Evolutionary conservation across 2,329 filamentous ascomycete species (phyloP).

Genomic region (Neofusicoccum umdonicola): DNA sequence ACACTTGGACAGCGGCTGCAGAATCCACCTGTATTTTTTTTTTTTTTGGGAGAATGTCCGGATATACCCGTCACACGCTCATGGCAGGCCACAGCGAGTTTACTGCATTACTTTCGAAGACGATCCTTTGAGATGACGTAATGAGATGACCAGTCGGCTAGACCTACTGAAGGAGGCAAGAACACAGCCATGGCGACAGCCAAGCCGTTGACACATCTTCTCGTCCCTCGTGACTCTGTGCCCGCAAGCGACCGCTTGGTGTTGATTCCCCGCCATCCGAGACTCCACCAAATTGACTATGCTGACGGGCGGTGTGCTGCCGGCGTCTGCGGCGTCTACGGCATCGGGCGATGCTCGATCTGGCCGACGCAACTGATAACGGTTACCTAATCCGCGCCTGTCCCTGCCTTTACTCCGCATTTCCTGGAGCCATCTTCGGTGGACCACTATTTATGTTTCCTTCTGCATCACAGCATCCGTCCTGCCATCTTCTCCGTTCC

Average conservation of each 20-base stretch:
- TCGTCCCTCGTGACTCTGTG: neutral
- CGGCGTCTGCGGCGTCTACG: neutral
- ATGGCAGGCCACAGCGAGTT: constrained; percentile 2
- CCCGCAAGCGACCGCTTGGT: too few species aligned
- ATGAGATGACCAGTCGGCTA: neutral
- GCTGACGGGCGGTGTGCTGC: neutral
- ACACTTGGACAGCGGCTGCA: too few species aligned
- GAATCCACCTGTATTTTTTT: too few species aligned
- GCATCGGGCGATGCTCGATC: neutral
- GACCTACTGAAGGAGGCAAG: neutral
- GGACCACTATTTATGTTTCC: neutral
- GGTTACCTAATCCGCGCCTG: neutral
- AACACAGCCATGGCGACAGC: neutral
- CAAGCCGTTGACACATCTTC: too few species aligned
- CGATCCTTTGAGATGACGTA: neutral
- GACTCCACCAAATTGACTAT: neutral
- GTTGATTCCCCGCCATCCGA: neutral
- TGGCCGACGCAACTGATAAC: neutral
- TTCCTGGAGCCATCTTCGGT: neutral
- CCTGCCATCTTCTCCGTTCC: neutral
- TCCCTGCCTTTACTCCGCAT: neutral
- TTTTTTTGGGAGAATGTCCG: too few species aligned
- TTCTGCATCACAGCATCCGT: neutral
- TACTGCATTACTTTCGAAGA: neutral
- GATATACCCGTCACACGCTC: neutral